phyloP scores from a whole-genome alignment of 305 asterid genomes.

The Nicotiana rustica region DNA sequence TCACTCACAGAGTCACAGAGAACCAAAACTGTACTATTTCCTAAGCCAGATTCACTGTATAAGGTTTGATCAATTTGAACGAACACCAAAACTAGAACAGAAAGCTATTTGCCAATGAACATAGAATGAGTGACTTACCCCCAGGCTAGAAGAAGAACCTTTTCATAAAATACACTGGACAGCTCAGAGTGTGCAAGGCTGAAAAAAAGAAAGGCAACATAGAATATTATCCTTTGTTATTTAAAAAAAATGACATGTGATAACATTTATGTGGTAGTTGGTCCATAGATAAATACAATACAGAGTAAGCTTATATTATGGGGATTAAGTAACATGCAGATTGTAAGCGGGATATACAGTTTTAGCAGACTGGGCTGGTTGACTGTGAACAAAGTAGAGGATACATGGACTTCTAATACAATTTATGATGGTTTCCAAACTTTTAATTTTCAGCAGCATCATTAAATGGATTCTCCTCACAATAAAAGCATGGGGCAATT shows the following conservation, averaged over 20 bases:
- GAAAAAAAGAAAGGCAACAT: constrained; percentile 47
- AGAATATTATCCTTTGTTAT: constrained; percentile 1
- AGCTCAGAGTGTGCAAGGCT: constrained; percentile 97
- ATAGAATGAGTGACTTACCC: constrained; percentile 65
- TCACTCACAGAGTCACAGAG: constrained; percentile 19
- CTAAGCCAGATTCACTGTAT: constrained; percentile 1
- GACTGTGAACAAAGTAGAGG: neutral
- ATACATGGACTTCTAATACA: neutral
- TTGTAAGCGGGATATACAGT: neutral
- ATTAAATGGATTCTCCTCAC: neutral
- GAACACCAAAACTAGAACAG: neutral
- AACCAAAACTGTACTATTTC: neutral
- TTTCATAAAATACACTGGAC: constrained; percentile 90
- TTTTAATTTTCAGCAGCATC: neutral
- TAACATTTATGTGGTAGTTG: neutral
- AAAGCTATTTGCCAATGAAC: neutral
- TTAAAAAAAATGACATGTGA: neutral
- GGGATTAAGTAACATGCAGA: constrained; percentile 14
- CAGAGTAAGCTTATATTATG: neutral
- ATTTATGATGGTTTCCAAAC: neutral
- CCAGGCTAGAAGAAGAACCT: constrained; percentile 95
- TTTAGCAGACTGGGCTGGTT: neutral
- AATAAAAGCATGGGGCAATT: neutral
- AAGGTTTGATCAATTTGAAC: neutral
- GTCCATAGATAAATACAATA: neutral